These are phyloP conservation scores for Hypoxylon sp. DNA, from an alignment of 2,329 filamentous ascomycete species.

Conservation along the genomic window DNA sequence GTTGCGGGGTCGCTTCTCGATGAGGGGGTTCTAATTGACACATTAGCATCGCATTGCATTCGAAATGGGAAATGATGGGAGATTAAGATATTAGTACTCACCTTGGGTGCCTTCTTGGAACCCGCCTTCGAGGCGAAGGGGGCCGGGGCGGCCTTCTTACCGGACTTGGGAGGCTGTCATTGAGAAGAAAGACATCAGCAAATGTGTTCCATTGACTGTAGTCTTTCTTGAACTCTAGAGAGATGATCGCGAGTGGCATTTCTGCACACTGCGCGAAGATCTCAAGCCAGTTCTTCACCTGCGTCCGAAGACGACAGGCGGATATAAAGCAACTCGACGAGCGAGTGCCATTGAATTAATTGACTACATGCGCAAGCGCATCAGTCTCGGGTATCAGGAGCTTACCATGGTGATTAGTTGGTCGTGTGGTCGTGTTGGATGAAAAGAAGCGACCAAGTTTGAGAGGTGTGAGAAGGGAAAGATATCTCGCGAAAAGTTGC, in stretches of 20 bases:
- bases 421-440: conserved; percentile 66
- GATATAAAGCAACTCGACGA: conserved; percentile 58
- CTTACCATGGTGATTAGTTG: conserved; percentile 74
- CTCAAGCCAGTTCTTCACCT: conserved; percentile 79
- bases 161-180: conserved; percentile 99
- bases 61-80: neutral
- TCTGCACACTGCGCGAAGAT: conserved; percentile 64
- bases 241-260: conserved; percentile 72
- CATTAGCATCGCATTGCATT: conserved; percentile 44
- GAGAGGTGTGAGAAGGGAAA: conserved; percentile 54
- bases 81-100: conserved; percentile 65
- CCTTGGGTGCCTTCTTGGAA: conserved; percentile 96
- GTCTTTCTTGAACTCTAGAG: conserved; percentile 96
- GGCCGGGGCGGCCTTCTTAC: conserved; percentile 98
- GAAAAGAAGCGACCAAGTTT: conserved; percentile 57
- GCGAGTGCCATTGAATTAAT: conserved; percentile 52
- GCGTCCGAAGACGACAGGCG: conserved; percentile 61
- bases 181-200: conserved; percentile 99
- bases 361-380: conserved; percentile 52
- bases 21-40: conserved; percentile 87
- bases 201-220: conserved; percentile 80
- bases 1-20: conserved; percentile 98
- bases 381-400: conserved; percentile 57
- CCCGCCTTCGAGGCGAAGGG: conserved; percentile 96
- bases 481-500: conserved; percentile 52